phyloP scores from a whole-genome alignment of 1,139 yeast species.

The Kodamaea alishanica region DNA sequence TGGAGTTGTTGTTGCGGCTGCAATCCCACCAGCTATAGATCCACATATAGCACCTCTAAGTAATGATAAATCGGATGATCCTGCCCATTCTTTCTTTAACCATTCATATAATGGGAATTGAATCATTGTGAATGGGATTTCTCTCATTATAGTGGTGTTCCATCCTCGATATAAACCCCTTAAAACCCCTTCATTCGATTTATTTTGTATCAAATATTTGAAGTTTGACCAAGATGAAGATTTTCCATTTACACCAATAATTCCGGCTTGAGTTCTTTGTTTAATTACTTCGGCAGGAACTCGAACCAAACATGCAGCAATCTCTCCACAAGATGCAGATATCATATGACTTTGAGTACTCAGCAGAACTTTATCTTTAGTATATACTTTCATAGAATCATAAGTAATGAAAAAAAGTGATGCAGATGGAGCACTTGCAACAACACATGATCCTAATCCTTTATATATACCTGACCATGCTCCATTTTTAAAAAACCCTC shows the following conservation, averaged over 20 bases:
- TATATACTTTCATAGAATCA: conserved; percentile 62
- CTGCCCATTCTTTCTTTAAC: conserved; percentile 56
- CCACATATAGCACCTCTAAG: conserved; percentile 92
- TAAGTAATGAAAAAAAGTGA: conserved; percentile 86
- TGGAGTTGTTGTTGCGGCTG: conserved; percentile 94
- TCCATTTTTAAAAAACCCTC: conserved; percentile 89
- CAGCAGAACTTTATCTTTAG: conserved; percentile 33
- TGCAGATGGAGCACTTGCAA: conserved; percentile 95
- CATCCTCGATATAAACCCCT: conserved; percentile 89
- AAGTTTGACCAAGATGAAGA: conserved; percentile 66
- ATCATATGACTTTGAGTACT: conserved; percentile 68
- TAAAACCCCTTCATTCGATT: conserved; percentile 72
- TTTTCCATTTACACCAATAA: conserved; percentile 42
- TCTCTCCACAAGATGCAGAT: conserved; percentile 84
- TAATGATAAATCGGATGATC: conserved; percentile 45
- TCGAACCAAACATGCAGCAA: conserved; percentile 87
- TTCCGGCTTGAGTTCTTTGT: conserved; percentile 83
- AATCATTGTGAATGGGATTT: conserved; percentile 91
- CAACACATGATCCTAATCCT: conserved; percentile 90
- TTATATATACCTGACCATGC: conserved; percentile 88
- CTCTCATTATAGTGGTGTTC: conserved; percentile 87
- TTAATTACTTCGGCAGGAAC: conserved; percentile 97
- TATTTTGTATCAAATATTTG: conserved; percentile 51
- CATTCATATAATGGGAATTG: conserved; percentile 93
- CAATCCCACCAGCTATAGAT: conserved; percentile 88